phyloP scores from a whole-genome alignment of 306 rosid species.

The Malus asiatica region DNA sequence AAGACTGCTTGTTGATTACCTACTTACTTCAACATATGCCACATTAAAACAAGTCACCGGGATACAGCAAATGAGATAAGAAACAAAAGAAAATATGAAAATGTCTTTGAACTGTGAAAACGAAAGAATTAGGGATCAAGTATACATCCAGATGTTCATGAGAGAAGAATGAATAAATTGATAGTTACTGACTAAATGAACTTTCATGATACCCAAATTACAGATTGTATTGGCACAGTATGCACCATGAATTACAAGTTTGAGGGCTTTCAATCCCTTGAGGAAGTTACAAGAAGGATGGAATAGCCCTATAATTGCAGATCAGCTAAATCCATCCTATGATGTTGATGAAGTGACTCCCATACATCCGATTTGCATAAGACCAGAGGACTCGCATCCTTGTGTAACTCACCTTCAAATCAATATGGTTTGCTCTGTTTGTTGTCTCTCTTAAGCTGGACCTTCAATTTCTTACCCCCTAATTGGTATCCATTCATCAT shows the following conservation, averaged over 20 bases:
- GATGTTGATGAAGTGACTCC: slow-evolving; percentile 24
- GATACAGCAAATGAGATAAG: background rate
- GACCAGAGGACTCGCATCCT: slow-evolving; percentile 34
- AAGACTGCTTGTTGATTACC: background rate
- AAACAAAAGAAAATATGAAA: background rate
- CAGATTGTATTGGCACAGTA: slow-evolving; percentile 59
- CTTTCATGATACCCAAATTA: slow-evolving; percentile 76
- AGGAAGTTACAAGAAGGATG: slow-evolving; percentile 32
- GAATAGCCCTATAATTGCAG: slow-evolving; percentile 16
- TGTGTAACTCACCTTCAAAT: slow-evolving; percentile 35
- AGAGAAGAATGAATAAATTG: slow-evolving; percentile 89
- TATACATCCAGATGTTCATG: slow-evolving; percentile 42
- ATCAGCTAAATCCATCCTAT: slow-evolving; percentile 24
- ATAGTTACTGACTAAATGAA: slow-evolving; percentile 62
- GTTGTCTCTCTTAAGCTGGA: slow-evolving; percentile 97
- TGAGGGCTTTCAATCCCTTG: slow-evolving; percentile 27
- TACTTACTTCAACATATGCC: background rate
- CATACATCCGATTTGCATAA: slow-evolving; percentile 14
- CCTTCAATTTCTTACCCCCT: slow-evolving; percentile 91
- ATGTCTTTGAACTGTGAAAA: slow-evolving; percentile 2
- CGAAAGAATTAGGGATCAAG: slow-evolving; percentile 30
- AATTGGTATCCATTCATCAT: slow-evolving; percentile 91
- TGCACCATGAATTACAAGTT: slow-evolving; percentile 63
- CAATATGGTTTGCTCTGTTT: slow-evolving; percentile 81
- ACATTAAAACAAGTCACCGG: background rate